phyloP scores from a whole-genome alignment of 2,329 filamentous ascomycete species.

The Xylaria sp. region DNA sequence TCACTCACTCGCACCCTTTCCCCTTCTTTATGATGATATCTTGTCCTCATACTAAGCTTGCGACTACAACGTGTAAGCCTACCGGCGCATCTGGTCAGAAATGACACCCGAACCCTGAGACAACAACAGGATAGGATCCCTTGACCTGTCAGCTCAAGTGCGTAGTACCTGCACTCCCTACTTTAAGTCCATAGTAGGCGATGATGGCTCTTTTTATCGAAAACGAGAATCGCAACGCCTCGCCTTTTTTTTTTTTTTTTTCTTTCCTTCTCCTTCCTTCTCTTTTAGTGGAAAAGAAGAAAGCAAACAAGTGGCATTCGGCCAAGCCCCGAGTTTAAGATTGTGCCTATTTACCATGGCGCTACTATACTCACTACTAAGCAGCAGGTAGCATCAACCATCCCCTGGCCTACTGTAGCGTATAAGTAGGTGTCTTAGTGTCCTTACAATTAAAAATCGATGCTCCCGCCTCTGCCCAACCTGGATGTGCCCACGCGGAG shows the following conservation, averaged over 20 bases:
- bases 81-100: conserved; percentile 20
- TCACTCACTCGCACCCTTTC: background rate
- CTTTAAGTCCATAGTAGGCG: background rate
- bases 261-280: background rate
- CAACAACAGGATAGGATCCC: conserved; percentile 5
- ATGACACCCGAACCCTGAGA: conserved; percentile 14
- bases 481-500: too few species aligned
- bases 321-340: background rate
- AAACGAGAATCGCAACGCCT: background rate
- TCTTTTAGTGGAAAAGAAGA: background rate
- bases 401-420: too few species aligned
- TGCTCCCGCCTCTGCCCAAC: too few species aligned
- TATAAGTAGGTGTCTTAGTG: too few species aligned
- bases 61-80: conserved; percentile 25
- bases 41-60: conserved; percentile 2
- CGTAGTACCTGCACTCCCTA: background rate
- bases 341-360: too few species aligned
- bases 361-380: too few species aligned
- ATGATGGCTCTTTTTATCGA: background rate
- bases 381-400: too few species aligned
- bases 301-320: background rate
- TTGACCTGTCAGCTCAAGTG: conserved; percentile 14
- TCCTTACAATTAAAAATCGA: background rate
- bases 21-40: background rate
- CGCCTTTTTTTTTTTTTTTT: background rate